Evolutionary conservation across 306 rosid species (phyloP), one percentile per base, ranked within the genome.

Genomic region (Castanea sativa): DNA sequence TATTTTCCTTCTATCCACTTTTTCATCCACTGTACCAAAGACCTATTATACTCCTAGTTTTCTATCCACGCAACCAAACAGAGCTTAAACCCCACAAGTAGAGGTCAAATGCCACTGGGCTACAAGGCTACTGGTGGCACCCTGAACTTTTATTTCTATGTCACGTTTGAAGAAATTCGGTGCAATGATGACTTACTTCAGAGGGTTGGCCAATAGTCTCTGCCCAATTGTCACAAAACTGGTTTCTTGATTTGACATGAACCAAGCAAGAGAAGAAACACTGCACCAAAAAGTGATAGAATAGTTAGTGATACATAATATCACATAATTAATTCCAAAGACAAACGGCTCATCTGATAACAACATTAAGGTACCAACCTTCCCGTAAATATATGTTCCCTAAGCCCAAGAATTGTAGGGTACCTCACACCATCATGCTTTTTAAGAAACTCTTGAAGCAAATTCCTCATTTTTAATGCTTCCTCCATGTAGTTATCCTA

Each of bases 211-310:
- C 89, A 95, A 78, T 81, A 95, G 83, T 88, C 99, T 90, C 88
- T 95, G 99, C 74, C 99, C 99, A 84, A 95, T 95, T 38, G 98
- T 92, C 77, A 95, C 99, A 80, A 95, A 95, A 91, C 99, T 92
- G 55, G 97, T 95, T 85, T 95, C 99, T 84, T 95, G 99, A 90
- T 95, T 95, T 82, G 99, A 95, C 99, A 95, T 95, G 94, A 95
- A 95, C 99, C 99, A 95, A 63, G 99, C 99, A 79, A 95, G 97
- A 78, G 99, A 95, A 81, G 99, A 95, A 87, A 95, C 99, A 92
- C 99, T 95, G 91, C 79, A 89, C 55, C 75, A 33, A 80, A 82
- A 49, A 76, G 69, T 60, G 85, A 84, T 74, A 61, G 71, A 81
- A 75, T n/a, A 60, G 82, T 76, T 77, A 85, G 83, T 60, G 29